A percentile compares a stretch with the other conserved stretches of the same genome.
Conservation (phyloP, 805 yeast genomes). For the Cyberlindnera nakhonratchasimensis region DNA sequence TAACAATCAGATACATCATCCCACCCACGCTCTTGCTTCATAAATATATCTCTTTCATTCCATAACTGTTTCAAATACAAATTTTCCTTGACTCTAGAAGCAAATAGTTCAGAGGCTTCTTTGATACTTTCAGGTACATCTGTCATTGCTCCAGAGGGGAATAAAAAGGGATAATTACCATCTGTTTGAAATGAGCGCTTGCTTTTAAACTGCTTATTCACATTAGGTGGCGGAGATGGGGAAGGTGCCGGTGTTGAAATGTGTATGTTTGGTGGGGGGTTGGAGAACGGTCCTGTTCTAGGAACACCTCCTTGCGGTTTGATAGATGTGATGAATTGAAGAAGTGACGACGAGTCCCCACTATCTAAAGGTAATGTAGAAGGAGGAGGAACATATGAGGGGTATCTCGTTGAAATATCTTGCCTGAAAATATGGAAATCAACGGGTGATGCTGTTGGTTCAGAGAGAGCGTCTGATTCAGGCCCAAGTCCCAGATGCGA, state of each 20-base stretch:
- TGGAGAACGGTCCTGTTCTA: conserved; percentile 24
- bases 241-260: conserved; percentile 89
- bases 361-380: conserved; percentile 43
- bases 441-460: conserved; percentile 65
- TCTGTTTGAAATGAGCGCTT: conserved; percentile 61
- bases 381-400: conserved; percentile 56
- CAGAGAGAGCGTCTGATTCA: conserved; percentile 26
- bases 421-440: conserved; percentile 80
- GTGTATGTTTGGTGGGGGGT: conserved; percentile 57
- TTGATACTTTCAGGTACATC: conserved; percentile 67
- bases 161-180: conserved; percentile 62
- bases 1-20: conserved; percentile 9
- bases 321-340: conserved; percentile 58
- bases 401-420: conserved; percentile 71
- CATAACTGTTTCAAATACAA: conserved; percentile 69
- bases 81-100: conserved; percentile 58
- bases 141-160: conserved; percentile 43
- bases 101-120: conserved; percentile 73
- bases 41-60: conserved; percentile 65
- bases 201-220: conserved; percentile 34
- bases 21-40: conserved; percentile 73
- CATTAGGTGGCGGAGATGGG: conserved; percentile 48
- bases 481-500: conserved; percentile 35
- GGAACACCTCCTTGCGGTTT: conserved; percentile 34
- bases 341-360: conserved; percentile 50